Percentiles rank a stretch among this genome's conserved stretches.
Evolutionary conservation across 257 asterid species (phyloP).

Genomic region (Nicotiana undulata): DNA sequence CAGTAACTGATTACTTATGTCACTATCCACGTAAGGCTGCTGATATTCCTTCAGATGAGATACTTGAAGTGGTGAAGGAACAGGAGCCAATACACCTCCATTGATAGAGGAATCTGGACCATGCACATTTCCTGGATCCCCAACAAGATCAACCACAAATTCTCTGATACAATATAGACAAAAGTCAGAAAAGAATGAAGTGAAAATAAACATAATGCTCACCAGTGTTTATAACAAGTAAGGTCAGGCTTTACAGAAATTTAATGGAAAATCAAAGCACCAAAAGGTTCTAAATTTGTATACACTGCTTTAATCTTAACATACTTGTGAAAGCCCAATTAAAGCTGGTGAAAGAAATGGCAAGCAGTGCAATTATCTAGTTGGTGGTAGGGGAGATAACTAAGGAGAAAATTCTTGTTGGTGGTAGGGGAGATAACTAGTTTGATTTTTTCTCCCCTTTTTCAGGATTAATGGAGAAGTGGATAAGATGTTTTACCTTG

Average conservation of each 20-base stretch:
- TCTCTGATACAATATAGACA: conserved; percentile 50
- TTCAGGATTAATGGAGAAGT: background rate
- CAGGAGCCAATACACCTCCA: conserved; percentile 47
- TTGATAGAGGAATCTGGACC: conserved; percentile 80
- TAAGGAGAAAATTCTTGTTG: background rate
- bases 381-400: background rate
- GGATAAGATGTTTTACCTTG: conserved; percentile 36
- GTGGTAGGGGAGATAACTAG: background rate
- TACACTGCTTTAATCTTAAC: background rate
- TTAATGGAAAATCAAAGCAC: background rate
- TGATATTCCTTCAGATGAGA: conserved; percentile 71
- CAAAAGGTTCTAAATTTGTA: background rate
- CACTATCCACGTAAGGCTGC: conserved; percentile 35
- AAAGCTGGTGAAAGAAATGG: background rate
- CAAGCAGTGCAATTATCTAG: background rate
- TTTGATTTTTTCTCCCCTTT: background rate
- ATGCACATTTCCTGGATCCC: conserved; percentile 78
- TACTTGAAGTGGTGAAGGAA: conserved; percentile 79
- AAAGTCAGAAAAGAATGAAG: conserved; percentile 10
- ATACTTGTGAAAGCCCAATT: background rate
- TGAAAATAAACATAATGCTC: background rate
- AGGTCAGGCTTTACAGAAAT: background rate
- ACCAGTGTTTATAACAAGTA: background rate
- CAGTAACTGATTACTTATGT: conserved; percentile 26
- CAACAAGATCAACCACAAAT: conserved; percentile 86